Evolutionary conservation across 148 eudicot genomes (phyloP).

Genomic region (Camellia sinensis): DNA sequence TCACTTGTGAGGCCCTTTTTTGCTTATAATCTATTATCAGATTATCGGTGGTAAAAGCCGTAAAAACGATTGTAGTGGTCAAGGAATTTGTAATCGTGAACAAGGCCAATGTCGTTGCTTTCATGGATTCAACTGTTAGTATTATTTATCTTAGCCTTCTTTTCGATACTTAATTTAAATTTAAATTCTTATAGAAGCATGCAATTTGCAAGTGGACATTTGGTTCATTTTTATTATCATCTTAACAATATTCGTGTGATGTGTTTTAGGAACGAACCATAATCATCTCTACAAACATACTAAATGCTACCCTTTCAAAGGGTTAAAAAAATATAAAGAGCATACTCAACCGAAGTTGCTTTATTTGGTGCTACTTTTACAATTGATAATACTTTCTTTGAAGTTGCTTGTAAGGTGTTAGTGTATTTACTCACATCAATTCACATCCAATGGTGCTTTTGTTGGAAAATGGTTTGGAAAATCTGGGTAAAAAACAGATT

Average conservation of each 20-base stretch:
- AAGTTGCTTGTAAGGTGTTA: no score
- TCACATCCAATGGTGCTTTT: no score
- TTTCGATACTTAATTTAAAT: neutral
- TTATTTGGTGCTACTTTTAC: neutral
- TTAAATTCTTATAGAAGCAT: neutral
- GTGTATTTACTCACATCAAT: no score
- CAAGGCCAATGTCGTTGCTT: conserved; percentile 84
- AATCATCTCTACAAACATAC: neutral
- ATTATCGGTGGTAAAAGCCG: conserved; percentile 64
- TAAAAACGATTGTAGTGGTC: conserved; percentile 63
- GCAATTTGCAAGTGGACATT: neutral
- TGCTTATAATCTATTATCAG: conserved; percentile 30
- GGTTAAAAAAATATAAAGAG: neutral
- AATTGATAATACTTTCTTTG: neutral
- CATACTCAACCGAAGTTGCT: neutral
- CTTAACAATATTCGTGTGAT: neutral
- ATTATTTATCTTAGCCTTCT: conserved; percentile 4
- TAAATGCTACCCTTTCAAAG: neutral
- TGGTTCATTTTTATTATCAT: neutral
- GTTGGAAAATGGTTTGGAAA: no score
- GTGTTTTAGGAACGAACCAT: neutral
- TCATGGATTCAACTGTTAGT: conserved; percentile 83
- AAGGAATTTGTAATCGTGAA: conserved; percentile 78
- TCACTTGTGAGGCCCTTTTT: neutral
- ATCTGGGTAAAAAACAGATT: no score